A percentile compares a stretch with the other conserved stretches of the same genome.
Conservation (phyloP, 805 yeast genomes). For the Ogataea degrootiae region DNA sequence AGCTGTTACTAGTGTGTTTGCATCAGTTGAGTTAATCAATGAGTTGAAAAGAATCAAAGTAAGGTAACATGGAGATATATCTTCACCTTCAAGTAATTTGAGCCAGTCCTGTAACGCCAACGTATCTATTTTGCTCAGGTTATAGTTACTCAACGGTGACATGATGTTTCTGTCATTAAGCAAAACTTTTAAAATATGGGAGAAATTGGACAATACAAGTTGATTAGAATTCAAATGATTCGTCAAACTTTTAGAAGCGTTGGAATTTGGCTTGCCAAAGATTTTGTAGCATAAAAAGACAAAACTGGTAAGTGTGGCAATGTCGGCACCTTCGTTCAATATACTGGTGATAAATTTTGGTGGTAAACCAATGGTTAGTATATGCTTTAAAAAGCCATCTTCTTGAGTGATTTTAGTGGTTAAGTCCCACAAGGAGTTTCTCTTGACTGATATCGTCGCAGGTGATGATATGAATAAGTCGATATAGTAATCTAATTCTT, state of each 20-base stretch:
- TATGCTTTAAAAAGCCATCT: slow-evolving; percentile 12
- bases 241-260: slow-evolving; percentile 1
- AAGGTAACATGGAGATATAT: slow-evolving; percentile 4
- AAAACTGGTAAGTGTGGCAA: slow-evolving; percentile 1
- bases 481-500: slow-evolving; percentile 11
- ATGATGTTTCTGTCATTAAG: neutral
- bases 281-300: slow-evolving; percentile 3
- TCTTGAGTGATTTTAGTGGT: slow-evolving; percentile 19
- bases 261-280: slow-evolving; percentile 1
- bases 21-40: neutral
- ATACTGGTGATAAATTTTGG: slow-evolving; percentile 1
- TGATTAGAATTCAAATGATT: neutral
- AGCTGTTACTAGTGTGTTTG: neutral
- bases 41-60: slow-evolving; percentile 4
- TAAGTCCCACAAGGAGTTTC: slow-evolving; percentile 24
- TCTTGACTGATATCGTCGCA: slow-evolving; percentile 9
- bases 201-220: neutral
- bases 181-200: neutral
- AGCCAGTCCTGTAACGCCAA: slow-evolving; percentile 16
- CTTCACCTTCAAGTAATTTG: neutral
- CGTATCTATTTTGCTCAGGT: slow-evolving; percentile 9
- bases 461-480: slow-evolving; percentile 11
- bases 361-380: slow-evolving; percentile 13
- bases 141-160: neutral
- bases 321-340: slow-evolving; percentile 5